Conservation (phyloP, 2,329 filamentous ascomycete species). For the Colletotrichum kahawae region DNA sequence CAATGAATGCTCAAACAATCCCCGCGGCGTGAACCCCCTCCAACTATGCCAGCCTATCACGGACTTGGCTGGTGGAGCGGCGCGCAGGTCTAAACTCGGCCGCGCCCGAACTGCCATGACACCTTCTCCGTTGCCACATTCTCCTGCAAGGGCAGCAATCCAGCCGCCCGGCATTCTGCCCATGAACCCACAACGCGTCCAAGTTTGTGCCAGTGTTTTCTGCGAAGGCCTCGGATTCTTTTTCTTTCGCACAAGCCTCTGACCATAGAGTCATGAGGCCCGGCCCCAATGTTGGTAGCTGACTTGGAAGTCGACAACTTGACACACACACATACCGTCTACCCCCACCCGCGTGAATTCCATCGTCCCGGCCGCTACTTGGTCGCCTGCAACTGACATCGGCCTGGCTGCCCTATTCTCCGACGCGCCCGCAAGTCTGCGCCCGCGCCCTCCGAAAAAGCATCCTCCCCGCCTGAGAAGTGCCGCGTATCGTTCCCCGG, state of each 20-base stretch:
- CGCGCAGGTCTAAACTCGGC: not conserved
- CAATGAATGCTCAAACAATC: not conserved
- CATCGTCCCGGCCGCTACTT: not conserved
- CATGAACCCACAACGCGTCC: not conserved
- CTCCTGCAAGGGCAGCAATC: not conserved
- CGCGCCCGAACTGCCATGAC: not conserved
- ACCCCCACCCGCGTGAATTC: not conserved
- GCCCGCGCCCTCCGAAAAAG: constrained; percentile 9
- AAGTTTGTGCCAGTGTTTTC: not conserved
- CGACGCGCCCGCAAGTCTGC: constrained; percentile 13
- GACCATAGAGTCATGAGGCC: not conserved
- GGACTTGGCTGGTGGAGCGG: not conserved
- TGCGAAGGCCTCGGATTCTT: not conserved
- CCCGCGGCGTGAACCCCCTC: not conserved
- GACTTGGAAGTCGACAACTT: not conserved
- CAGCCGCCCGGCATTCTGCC: not conserved
- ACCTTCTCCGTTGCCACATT: not conserved
- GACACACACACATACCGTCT: not conserved
- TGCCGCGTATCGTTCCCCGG: not conserved
- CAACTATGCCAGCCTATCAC: not conserved
- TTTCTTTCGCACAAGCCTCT: not conserved
- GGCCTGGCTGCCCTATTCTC: not conserved
- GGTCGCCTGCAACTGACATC: not conserved
- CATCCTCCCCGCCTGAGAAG: not conserved
- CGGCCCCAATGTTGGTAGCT: not conserved